These are phyloP conservation scores for Cenchrus fungigraminus DNA, from an alignment of 176 grass and related monocot species.

Conservation along the genomic window DNA sequence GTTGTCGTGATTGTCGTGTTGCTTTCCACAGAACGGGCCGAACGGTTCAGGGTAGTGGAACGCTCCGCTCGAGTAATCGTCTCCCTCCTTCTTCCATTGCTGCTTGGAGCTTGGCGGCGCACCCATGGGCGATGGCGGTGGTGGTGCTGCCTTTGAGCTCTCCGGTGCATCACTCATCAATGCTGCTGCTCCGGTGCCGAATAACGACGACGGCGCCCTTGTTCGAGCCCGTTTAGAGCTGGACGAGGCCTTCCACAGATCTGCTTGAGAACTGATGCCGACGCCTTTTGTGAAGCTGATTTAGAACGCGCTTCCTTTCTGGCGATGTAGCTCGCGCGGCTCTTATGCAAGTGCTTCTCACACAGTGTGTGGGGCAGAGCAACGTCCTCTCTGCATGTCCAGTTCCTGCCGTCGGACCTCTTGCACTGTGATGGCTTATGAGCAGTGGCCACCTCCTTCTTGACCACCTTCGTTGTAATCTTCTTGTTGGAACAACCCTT, in stretches of 20 bases:
- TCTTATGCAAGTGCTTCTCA: constrained; percentile 1
- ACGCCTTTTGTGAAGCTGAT: neutral
- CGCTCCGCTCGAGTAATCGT: neutral
- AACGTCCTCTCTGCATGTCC: neutral
- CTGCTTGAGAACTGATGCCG: neutral
- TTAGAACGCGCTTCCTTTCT: neutral
- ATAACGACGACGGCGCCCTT: no score
- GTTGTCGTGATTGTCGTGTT: neutral
- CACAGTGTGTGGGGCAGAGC: neutral
- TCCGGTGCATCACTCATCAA: neutral
- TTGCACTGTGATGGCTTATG: neutral
- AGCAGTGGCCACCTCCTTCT: no score
- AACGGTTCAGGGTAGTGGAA: neutral
- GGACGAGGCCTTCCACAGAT: neutral
- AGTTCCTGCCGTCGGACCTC: constrained; percentile 32
- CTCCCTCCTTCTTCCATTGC: neutral
- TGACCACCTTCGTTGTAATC: neutral
- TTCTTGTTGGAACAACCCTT: neutral
- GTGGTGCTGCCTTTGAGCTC: neutral
- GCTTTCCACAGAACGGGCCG: constrained; percentile 24
- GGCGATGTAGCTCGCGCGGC: neutral
- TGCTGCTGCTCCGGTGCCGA: neutral
- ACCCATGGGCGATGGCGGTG: neutral
- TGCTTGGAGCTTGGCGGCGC: neutral
- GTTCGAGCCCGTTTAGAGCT: neutral